Evolutionary conservation across 495 filamentous ascomycete genomes (phyloP), one percentile per base, ranked within the genome.

Genomic region (Annulohypoxylon nitens): DNA sequence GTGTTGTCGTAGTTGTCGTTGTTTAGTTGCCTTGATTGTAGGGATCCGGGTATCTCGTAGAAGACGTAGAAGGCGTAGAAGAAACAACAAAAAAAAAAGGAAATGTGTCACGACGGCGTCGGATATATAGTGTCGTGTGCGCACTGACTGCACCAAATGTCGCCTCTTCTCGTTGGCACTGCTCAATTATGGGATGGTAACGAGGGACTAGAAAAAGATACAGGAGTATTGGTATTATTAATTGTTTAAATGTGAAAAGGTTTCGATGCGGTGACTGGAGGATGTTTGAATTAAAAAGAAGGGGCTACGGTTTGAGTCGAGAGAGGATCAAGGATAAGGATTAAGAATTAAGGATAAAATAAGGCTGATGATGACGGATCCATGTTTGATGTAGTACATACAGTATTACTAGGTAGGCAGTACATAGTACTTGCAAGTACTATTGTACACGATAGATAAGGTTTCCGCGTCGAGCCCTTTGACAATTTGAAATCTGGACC

Each of bases 61-160:
- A 33, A 81, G 12, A 5, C 12, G 39, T 30, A 4, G 30, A 30
- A 30, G 2, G 5, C 5, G 30, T 30, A 30, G 30, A 6, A 30
- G 30, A 30, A 87, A 71, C 20, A 23, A 23, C 20, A 23, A 85
- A 85, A 68, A 80, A 84, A 74, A 90, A 93, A 69, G 80, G 84
- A 75, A 89, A 93, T 77, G 87, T 89, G 23, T 85, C 87, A 72
- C 73, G 64, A 69, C 11, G 30, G 68, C 39, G 12, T 41, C 14
- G 41, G 41, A 45, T 45, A 14, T 6, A 14, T n/a, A 5, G 14
- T 47, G 37, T 58, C 30, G 39, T 23, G 30, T 54, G 30, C 20
- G 37, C 43, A 47, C 34, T 45, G 5, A 1, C 41, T 39, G 36
- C 36, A 39, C 36, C 36, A 39, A 2, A n/a, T 9, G 33, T 45